phyloP scores from a whole-genome alignment of 306 rosid species.

The Rosa multiflora region DNA sequence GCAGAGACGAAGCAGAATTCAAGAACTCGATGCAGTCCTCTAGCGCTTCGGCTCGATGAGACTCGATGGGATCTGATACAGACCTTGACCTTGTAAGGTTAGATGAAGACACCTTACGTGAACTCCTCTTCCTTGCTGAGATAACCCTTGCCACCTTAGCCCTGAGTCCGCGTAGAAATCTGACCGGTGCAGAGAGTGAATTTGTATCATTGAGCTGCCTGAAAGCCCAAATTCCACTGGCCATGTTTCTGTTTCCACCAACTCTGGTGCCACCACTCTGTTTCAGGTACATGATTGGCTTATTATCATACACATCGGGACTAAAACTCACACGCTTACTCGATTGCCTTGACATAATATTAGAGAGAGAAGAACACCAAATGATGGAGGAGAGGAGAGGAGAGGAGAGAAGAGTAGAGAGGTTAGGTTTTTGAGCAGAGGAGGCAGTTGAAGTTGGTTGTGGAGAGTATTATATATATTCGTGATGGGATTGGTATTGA shows the following conservation, averaged over 20 bases:
- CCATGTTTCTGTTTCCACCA: slow-evolving; percentile 44
- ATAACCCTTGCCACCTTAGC: slow-evolving; percentile 59
- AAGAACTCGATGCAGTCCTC: slow-evolving; percentile 88
- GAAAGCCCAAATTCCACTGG: slow-evolving; percentile 45
- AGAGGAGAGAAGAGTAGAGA: background rate
- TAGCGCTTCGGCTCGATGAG: slow-evolving; percentile 76
- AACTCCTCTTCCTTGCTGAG: slow-evolving; percentile 52
- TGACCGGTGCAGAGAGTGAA: slow-evolving; percentile 42
- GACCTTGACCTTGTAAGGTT: slow-evolving; percentile 65
- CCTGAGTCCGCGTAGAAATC: slow-evolving; percentile 56
- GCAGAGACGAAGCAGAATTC: slow-evolving; percentile 79
- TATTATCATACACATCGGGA: slow-evolving; percentile 59
- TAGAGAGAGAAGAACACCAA: background rate
- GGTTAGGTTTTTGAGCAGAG: slow-evolving; percentile 22
- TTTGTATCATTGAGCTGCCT: slow-evolving; percentile 42
- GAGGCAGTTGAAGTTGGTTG: slow-evolving; percentile 30
- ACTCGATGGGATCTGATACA: slow-evolving; percentile 60
- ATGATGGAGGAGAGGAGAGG: background rate
- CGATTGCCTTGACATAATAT: slow-evolving; percentile 54
- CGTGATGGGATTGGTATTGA: background rate
- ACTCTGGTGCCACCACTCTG: slow-evolving; percentile 24
- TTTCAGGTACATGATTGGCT: slow-evolving; percentile 48
- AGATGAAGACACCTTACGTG: slow-evolving; percentile 70
- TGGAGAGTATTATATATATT: slow-evolving; percentile 34
- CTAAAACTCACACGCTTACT: slow-evolving; percentile 66